Percentiles rank a stretch among this genome's conserved stretches.
Conservation (phyloP, 139 green algal genomes). For the Micromonas pusilla region DNA sequence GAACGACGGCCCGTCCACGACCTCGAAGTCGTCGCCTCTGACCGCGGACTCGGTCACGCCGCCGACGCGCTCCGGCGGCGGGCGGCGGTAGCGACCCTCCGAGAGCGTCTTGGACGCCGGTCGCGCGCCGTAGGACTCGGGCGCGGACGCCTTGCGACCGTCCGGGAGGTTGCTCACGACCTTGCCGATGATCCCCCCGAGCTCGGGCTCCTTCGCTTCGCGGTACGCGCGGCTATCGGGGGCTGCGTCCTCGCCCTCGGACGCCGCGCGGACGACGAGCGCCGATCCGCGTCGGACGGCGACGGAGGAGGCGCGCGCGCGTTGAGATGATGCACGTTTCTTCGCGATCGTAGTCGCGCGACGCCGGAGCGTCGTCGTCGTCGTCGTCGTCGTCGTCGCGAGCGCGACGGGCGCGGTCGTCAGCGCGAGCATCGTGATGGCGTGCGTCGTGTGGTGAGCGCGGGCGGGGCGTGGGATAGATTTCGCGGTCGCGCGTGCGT, state of each 20-base stretch:
- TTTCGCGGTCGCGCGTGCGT: too few relatives aligned
- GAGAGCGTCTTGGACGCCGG: conserved; percentile 12
- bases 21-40: conserved; percentile 16
- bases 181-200: conserved; percentile 7
- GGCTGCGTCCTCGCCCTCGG: background rate
- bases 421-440: too few relatives aligned
- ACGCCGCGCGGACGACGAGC: background rate
- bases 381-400: too few relatives aligned
- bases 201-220: background rate
- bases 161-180: conserved; percentile 1
- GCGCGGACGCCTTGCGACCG: conserved; percentile 7
- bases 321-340: too few relatives aligned
- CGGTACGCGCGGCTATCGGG: background rate
- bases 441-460: too few relatives aligned
- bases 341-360: too few relatives aligned
- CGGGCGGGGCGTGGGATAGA: too few relatives aligned
- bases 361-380: too few relatives aligned
- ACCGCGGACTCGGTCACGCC: background rate
- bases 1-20: background rate
- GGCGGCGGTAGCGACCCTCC: conserved; percentile 2
- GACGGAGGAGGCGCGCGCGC: too few relatives aligned
- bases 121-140: conserved; percentile 11
- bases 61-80: background rate
- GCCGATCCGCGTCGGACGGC: too few relatives aligned
- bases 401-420: too few relatives aligned